Evolutionary conservation across 495 filamentous ascomycete species (phyloP).

Genomic region (Penicillium argentinense): DNA sequence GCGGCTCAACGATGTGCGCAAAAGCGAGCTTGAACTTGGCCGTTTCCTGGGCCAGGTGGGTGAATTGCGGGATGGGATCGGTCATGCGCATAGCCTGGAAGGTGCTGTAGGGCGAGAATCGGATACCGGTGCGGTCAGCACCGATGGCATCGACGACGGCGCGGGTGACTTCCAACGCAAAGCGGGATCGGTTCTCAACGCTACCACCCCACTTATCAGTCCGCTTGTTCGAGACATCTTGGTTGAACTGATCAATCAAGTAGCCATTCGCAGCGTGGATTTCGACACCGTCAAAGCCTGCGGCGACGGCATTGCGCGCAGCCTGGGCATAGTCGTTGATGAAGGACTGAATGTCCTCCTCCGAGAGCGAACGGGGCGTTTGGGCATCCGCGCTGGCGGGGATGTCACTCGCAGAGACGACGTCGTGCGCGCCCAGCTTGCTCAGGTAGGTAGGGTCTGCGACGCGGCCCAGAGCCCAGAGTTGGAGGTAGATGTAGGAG

Average conservation of each 20-base stretch:
- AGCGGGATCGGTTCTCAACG: slow-evolving; percentile 66
- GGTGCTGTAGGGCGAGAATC: slow-evolving; percentile 60
- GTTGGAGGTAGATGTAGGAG: slow-evolving; percentile 63
- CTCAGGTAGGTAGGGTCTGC: slow-evolving; percentile 38
- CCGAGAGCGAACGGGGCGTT: slow-evolving; percentile 48
- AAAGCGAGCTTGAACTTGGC: slow-evolving; percentile 61
- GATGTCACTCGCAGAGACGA: slow-evolving; percentile 52
- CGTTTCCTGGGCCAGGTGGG: slow-evolving; percentile 52
- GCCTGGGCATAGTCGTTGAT: slow-evolving; percentile 60
- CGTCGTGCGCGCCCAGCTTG: slow-evolving; percentile 29
- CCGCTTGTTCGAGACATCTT: slow-evolving; percentile 61
- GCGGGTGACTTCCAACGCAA: slow-evolving; percentile 62
- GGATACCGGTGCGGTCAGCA: slow-evolving; percentile 58
- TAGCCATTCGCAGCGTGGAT: slow-evolving; percentile 75
- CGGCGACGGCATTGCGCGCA: slow-evolving; percentile 61
- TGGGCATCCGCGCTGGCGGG: slow-evolving; percentile 36
- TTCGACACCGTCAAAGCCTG: slow-evolving; percentile 78
- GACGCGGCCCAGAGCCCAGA: slow-evolving; percentile 68
- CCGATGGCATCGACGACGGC: slow-evolving; percentile 67
- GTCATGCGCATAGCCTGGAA: slow-evolving; percentile 72
- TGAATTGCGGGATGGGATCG: slow-evolving; percentile 63
- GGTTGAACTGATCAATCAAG: slow-evolving; percentile 71
- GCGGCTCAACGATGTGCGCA: slow-evolving; percentile 62
- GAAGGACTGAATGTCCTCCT: slow-evolving; percentile 56
- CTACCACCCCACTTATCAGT: slow-evolving; percentile 70